Evolutionary conservation across 208 protist genomes (phyloP).

Genomic region (Balamuthia mandrillaris): DNA sequence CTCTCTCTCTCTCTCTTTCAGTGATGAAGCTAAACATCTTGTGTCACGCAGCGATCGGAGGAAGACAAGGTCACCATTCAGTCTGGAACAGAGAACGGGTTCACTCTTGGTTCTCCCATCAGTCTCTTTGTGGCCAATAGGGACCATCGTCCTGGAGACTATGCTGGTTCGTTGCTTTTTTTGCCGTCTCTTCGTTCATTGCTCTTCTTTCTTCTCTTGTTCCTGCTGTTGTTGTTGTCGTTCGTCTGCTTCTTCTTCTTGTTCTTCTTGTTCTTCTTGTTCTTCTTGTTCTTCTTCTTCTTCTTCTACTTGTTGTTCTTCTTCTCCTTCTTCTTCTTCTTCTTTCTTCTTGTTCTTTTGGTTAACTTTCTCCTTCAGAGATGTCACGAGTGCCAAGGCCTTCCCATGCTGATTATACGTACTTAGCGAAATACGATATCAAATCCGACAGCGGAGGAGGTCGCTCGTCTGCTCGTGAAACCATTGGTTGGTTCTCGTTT

Average conservation of each 20-base stretch:
- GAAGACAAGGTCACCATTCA: constrained; percentile 69
- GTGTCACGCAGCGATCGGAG: constrained; percentile 61
- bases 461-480: constrained; percentile 76
- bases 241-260: background rate
- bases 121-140: constrained; percentile 73
- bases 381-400: constrained; percentile 71
- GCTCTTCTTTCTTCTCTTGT: too few species aligned
- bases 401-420: constrained; percentile 83
- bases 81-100: constrained; percentile 74
- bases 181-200: background rate
- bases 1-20: background rate
- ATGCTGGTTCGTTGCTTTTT: constrained; percentile 50
- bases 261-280: too few species aligned
- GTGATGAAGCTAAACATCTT: background rate
- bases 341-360: too few species aligned
- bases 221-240: too few species aligned
- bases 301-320: too few species aligned
- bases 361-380: constrained; percentile 11
- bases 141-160: constrained; percentile 78
- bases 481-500: too few species aligned
- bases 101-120: constrained; percentile 79
- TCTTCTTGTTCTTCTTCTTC: too few species aligned
- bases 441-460: constrained; percentile 72
- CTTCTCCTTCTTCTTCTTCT: background rate
- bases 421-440: constrained; percentile 68